Conservation (phyloP, 768 basidiomycete species). For the Collybia sp. region DNA sequence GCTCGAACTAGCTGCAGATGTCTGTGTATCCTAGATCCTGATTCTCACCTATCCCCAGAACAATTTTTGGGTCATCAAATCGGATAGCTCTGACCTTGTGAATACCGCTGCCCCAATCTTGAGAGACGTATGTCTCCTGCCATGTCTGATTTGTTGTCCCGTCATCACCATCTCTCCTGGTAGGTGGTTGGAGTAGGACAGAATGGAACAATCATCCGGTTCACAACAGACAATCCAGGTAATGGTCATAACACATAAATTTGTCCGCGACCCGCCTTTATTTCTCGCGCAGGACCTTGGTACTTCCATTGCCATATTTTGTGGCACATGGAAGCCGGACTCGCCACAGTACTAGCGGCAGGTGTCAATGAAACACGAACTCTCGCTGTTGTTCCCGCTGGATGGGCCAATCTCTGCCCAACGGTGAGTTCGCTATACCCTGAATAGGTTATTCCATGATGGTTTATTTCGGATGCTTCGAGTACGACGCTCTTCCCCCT, state of each 20-base stretch:
- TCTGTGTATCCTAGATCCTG: too few relatives aligned
- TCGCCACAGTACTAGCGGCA: slow-evolving; percentile 29
- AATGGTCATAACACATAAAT: too few relatives aligned
- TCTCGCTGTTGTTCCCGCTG: slow-evolving; percentile 5
- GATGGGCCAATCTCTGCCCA: slow-evolving; percentile 13
- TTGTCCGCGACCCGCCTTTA: background rate
- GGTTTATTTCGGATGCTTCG: too few relatives aligned
- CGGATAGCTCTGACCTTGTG: background rate
- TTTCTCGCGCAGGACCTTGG: slow-evolving; percentile 10
- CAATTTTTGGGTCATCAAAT: too few relatives aligned
- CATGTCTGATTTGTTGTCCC: too few relatives aligned
- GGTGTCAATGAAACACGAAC: slow-evolving; percentile 4
- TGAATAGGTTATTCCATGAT: too few relatives aligned
- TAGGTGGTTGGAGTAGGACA: slow-evolving; percentile 9
- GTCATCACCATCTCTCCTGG: too few relatives aligned
- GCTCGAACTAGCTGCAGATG: too few relatives aligned
- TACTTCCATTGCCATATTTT: slow-evolving; percentile 27
- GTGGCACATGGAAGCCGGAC: slow-evolving; percentile 37
- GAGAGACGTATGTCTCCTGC: slow-evolving; percentile 1
- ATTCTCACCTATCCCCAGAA: too few relatives aligned
- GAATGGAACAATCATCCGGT: slow-evolving; percentile 6
- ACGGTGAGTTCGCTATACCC: background rate
- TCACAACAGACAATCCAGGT: slow-evolving; percentile 7
- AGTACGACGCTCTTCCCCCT: too few relatives aligned
- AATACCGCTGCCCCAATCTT: slow-evolving; percentile 28